A percentile compares a stretch with the other conserved stretches of the same genome.
These are phyloP conservation scores for Talaromyces islandicus DNA, from an alignment of 2,329 filamentous ascomycete species.

Conservation along the genomic window DNA sequence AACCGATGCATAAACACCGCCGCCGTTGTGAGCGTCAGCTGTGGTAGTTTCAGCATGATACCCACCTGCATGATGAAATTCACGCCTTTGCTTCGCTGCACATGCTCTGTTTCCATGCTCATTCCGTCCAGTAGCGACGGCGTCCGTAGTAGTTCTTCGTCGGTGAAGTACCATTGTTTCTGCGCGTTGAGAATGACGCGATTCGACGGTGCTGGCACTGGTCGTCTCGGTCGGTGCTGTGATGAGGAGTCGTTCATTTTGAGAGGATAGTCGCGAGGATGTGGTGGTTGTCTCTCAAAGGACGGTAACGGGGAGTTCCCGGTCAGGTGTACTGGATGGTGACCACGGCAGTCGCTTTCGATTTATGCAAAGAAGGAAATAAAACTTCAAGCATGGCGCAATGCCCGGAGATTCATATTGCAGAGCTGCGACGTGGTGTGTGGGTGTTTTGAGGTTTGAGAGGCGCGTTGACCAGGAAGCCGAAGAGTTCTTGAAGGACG, in stretches of 20 bases:
- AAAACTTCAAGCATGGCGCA: constrained; percentile 2
- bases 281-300: not conserved
- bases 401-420: not conserved
- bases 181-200: constrained; percentile 50
- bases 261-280: not conserved
- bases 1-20: constrained; percentile 94
- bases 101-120: constrained; percentile 67
- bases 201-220: constrained; percentile 36
- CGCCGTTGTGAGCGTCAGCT: constrained; percentile 86
- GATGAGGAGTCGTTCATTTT: constrained; percentile 6
- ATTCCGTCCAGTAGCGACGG: constrained; percentile 84
- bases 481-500: not conserved
- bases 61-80: constrained; percentile 96
- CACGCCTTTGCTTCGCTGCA: constrained; percentile 80
- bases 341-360: not conserved
- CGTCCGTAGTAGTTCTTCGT: constrained; percentile 73
- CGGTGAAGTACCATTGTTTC: constrained; percentile 82
- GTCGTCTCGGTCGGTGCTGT: constrained; percentile 18
- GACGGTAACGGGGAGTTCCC: not conserved
- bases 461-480: not conserved
- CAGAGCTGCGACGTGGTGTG: not conserved
- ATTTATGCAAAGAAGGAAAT: constrained; percentile 1
- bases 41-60: constrained; percentile 84
- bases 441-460: not conserved
- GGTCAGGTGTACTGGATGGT: not conserved